Evolutionary conservation across 352 stramenopile species (phyloP), one percentile per base, ranked within the genome.

Genomic region (Phytophthora pinifolia): DNA sequence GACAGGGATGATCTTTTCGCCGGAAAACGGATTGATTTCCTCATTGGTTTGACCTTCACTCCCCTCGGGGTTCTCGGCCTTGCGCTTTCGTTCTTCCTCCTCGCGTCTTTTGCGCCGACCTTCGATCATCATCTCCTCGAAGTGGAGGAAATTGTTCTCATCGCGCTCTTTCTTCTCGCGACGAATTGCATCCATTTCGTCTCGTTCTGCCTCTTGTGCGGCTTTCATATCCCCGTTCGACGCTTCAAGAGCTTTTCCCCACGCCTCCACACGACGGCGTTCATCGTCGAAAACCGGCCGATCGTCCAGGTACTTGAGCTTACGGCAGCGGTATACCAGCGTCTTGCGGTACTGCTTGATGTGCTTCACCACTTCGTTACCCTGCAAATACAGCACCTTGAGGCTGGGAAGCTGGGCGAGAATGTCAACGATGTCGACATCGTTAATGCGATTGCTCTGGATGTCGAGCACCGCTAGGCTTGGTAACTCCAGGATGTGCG

Each of bases 311-410:
- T 94, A 94, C 56, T 85, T 87, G 45, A 92, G 78, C 35, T 87
- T 74, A 13, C 76, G 78, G 34, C 82, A 94, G 29, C 76, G 76
- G 30, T 85, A 89, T 39, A 92, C 59, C 20, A 94, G 37, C 35
- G 80, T 91, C 50, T 94, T 94, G 33, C 83, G 82, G 49, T 92
- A 94, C 55, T 94, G 81, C 44, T 89, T 89, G 61, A 94, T 83
- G 48, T 91, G 75, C 65, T 92, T 94, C n/a, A 92, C 80, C 15
- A 92, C 83, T 32, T 89, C 80, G 49, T 94, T 94, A 34, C 83
- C 83, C 54, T 92, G 79, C 12, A 94, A 61, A 47, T 94, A 94
- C 14, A 94, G 56, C 32, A 94, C 84, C 33, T 88, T 88, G n/a
- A 94, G 71, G 31, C 86, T 86, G 15, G 83, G 83, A 51, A 94